Evolutionary conservation across 192 early-diverging fungal genomes (phyloP).

Genomic region (Pilaira anomala): DNA sequence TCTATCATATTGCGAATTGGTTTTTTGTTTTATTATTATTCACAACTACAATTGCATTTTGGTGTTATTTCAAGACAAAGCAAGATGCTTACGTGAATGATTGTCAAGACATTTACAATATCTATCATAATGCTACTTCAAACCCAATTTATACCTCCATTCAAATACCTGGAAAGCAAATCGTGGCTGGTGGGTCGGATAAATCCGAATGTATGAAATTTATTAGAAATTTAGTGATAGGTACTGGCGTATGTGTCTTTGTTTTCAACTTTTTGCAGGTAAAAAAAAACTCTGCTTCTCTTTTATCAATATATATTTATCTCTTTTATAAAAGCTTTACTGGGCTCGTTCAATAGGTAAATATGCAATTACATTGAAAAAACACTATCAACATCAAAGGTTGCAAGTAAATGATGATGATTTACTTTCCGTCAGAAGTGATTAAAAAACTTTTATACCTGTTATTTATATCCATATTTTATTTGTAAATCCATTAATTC

Average conservation of each 20-base stretch:
- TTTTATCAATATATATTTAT: neutral
- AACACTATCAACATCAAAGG: slow-evolving; percentile 19
- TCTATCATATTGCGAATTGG: slow-evolving; percentile 23
- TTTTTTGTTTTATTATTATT: slow-evolving; percentile 22
- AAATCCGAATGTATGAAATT: slow-evolving; percentile 14
- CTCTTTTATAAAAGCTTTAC: slow-evolving; percentile 11
- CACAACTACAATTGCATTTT: slow-evolving; percentile 13
- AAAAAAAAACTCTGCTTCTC: neutral
- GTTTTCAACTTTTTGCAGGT: slow-evolving; percentile 29
- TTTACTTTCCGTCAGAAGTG: neutral
- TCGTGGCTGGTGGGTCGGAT: slow-evolving; percentile 19
- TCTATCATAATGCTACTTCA: neutral
- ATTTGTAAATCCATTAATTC: no score
- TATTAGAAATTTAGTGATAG: slow-evolving; percentile 21
- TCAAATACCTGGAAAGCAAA: neutral
- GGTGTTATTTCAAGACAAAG: slow-evolving; percentile 24
- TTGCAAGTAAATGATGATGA: slow-evolving; percentile 19
- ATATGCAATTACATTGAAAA: slow-evolving; percentile 23
- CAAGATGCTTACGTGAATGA: slow-evolving; percentile 22
- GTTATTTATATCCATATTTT: no score
- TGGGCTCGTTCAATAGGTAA: slow-evolving; percentile 27
- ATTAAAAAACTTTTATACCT: slow-evolving; percentile 3
- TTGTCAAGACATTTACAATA: slow-evolving; percentile 19
- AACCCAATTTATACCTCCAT: neutral
- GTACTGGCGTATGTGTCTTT: slow-evolving; percentile 20